Percentiles rank a stretch among this genome's conserved stretches.
Evolutionary conservation across 495 filamentous ascomycete genomes (phyloP).

Genomic region (Penicillium cataractarum): DNA sequence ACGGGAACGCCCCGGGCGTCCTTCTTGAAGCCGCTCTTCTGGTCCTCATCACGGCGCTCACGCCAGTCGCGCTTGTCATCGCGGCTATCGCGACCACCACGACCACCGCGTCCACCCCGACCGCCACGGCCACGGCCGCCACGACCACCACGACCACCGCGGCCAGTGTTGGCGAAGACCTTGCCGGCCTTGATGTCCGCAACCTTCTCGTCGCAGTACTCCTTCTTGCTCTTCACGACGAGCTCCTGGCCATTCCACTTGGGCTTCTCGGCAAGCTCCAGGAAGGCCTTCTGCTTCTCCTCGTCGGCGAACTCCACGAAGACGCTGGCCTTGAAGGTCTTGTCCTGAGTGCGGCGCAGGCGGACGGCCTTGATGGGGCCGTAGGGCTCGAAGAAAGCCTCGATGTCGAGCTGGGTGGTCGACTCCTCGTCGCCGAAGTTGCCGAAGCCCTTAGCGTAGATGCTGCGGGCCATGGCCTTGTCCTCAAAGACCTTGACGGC

Average conservation of each 20-base stretch:
- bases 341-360: constrained; percentile 72
- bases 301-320: constrained; percentile 87
- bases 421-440: constrained; percentile 81
- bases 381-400: constrained; percentile 83
- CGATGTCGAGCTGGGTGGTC: constrained; percentile 87
- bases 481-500: constrained; percentile 61
- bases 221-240: constrained; percentile 78
- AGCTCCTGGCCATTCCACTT: constrained; percentile 76
- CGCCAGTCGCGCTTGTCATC: constrained; percentile 67
- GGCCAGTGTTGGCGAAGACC: constrained; percentile 55
- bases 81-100: constrained; percentile 28
- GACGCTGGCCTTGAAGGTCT: constrained; percentile 87
- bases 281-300: constrained; percentile 75
- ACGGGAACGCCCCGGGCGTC: constrained; percentile 55
- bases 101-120: constrained; percentile 33
- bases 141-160: constrained; percentile 32
- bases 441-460: constrained; percentile 88
- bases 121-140: constrained; percentile 38
- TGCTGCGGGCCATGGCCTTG: constrained; percentile 59
- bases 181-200: constrained; percentile 74
- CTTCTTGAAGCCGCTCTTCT: constrained; percentile 63
- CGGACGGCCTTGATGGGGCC: constrained; percentile 83
- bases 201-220: constrained; percentile 80
- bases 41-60: constrained; percentile 66
- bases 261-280: constrained; percentile 78